Base-by-base conservation (phyloP, 306 rosid species). In the Styphnolobium japonicum region DNA sequence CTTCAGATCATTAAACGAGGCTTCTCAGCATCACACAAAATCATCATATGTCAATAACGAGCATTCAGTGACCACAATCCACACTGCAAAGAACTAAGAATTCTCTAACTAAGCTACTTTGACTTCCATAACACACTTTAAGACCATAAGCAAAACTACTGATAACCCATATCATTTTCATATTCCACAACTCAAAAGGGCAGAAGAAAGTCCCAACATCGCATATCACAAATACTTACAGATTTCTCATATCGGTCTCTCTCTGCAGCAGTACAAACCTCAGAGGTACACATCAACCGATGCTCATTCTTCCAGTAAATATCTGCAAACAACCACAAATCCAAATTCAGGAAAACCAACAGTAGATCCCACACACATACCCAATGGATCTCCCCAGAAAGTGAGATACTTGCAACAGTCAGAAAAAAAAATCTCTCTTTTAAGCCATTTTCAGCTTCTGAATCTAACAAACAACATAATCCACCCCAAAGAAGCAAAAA, bases 251-350 rank as follows among this genome's bases (percentile, higher is more conserved):
- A 92, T 63, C 95, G 94, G 85, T 94, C 98, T 56, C 98, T 92
- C 88, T 94, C 98, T 11, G 97, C 27, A 86, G 98, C 97, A 15
- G 97, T 92, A 70, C 98, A 94, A 79, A 87, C 79, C 6, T 92
- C 98, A 76, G 95, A 88, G 16, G 83, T 89, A 85, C 98, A 94
- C 89, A 46, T 80, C 92, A 92, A 77, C 4, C 98, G 88, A 43
- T 94, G 98, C 65, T 94, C 98, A 78, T 84, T 88, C 89, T 94
- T 94, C 98, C 98, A 94, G 68, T 92, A 94, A 58, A 94, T 82
- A 91, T 94, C 89, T 86, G 80, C 55, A 71, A 75, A 80, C 40
- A 76, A 71, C 18, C 55, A 80, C 48, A 76, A 74, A 68, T n/a
- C 79, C 40, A 64, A 56, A 34, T 57, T 86, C 70, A 82, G 62